These are phyloP conservation scores for Dichotomopilus funicola DNA, from an alignment of 2,329 filamentous ascomycete genomes.

Conservation along the genomic window DNA sequence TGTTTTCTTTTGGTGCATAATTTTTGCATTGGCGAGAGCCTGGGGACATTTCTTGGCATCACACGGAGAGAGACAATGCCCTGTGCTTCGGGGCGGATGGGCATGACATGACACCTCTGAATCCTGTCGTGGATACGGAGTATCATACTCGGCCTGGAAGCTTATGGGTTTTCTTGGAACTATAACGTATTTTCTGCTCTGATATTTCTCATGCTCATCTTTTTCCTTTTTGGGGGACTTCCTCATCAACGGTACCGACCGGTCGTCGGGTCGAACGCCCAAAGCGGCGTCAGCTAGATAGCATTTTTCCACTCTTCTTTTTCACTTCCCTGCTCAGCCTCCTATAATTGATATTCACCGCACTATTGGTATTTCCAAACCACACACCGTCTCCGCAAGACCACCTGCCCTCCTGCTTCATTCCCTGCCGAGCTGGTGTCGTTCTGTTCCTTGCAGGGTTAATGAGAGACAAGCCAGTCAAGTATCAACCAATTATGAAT, in stretches of 20 bases:
- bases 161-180: too few species aligned
- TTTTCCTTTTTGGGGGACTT: too few species aligned
- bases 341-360: background rate
- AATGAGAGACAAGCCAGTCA: too few species aligned
- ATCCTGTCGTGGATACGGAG: background rate
- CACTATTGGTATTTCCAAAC: background rate
- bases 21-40: background rate
- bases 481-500: too few species aligned
- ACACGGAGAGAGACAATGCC: background rate
- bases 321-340: background rate
- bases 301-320: background rate
- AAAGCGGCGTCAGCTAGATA: too few species aligned
- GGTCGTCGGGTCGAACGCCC: too few species aligned
- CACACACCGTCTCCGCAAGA: background rate
- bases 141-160: too few species aligned
- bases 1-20: background rate
- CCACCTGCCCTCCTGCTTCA: background rate
- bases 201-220: too few species aligned
- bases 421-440: too few species aligned
- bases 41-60: constrained; percentile 4
- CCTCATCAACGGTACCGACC: too few species aligned
- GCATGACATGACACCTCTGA: background rate
- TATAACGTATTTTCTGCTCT: too few species aligned
- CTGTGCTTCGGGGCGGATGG: background rate
- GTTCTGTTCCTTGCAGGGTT: too few species aligned